Percentiles rank a stretch among this genome's conserved stretches.
Conservation (phyloP, 2,329 filamentous ascomycete species). For the Sodiomyces alkalinus region DNA sequence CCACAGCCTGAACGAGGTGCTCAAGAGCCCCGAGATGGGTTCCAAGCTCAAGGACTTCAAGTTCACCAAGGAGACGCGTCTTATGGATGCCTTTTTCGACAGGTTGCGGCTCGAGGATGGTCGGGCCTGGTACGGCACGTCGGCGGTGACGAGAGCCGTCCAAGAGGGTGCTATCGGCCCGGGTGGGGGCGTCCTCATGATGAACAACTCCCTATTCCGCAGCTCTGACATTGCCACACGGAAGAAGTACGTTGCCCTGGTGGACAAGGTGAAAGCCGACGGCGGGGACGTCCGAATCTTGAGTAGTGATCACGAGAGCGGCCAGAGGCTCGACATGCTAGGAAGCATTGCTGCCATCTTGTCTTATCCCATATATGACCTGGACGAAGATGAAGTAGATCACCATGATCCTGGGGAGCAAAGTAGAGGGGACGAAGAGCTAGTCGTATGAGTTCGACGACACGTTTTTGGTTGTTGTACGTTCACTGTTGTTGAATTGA, state of each 20-base stretch:
- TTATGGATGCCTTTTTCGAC: slow-evolving; percentile 74
- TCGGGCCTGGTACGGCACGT: slow-evolving; percentile 77
- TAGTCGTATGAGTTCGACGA: background rate
- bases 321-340: slow-evolving; percentile 65
- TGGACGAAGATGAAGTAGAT: slow-evolving; percentile 53
- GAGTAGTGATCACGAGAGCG: slow-evolving; percentile 89
- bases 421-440: slow-evolving; percentile 1
- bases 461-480: no score
- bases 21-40: slow-evolving; percentile 66
- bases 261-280: slow-evolving; percentile 74
- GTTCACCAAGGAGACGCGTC: slow-evolving; percentile 66
- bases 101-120: slow-evolving; percentile 73
- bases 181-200: slow-evolving; percentile 69
- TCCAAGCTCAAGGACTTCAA: slow-evolving; percentile 72
- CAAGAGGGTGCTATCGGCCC: slow-evolving; percentile 77
- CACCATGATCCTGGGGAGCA: slow-evolving; percentile 14
- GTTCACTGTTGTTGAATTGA: no score
- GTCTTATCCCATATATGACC: slow-evolving; percentile 72
- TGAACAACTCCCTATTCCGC: slow-evolving; percentile 79
- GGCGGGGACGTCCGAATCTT: slow-evolving; percentile 82
- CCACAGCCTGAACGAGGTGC: slow-evolving; percentile 74
- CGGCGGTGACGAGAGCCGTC: slow-evolving; percentile 69
- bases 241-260: slow-evolving; percentile 68
- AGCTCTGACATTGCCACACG: slow-evolving; percentile 64
- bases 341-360: slow-evolving; percentile 82